Evolutionary conservation across 2,329 filamentous ascomycete genomes (phyloP), one percentile per base, ranked within the genome.

Genomic region (Mollisiaceae sp.): DNA sequence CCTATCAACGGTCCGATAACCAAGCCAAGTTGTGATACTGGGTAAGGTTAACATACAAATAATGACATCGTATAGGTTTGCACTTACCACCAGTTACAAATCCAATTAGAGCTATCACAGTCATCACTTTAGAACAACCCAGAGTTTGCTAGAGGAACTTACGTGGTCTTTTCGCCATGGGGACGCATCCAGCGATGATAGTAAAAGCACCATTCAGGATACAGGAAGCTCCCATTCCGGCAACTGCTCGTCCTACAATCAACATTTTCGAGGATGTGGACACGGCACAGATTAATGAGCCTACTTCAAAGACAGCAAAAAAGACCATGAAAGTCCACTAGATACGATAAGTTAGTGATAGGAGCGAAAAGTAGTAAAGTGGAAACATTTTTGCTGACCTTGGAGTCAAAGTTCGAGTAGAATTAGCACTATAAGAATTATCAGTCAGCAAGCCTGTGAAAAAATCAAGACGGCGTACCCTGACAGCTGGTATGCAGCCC

Each of bases 281-380:
- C 62, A 80, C 68, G 63, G 76, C 86, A 64, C 85, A 88, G 20
- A 88, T 74, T 2, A 84, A 70, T 0, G 82, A 85, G 2, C 86
- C 86, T 0, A 86, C 32, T 70, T 87, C 84, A 67, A 89, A 88
- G 39, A 86, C 63, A 35, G 75, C 68, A 39, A 88, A 77, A 52
- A 70, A 70, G 9, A 52, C 50, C 8, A 72, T 61, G 20, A 63
- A 70, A 14, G 63, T 60, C 36, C 41, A 66, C 64, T 70, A 32
- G 36, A 20, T 20, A 20, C 12, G 27, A 32, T 32, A 32, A 32
- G 27, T 32, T 6, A 6, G 6, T 32, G 27, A 32, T 32, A 32
- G 27, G 6, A 32, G 6, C 3, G 27, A 32, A 6, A 32, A 32
- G 27, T 32, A 32, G 24, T 6, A 4, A 8, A 12, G 39, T 22